Percentiles rank a stretch among this genome's conserved stretches.
Evolutionary conservation across 257 asterid genomes (phyloP).

Genomic region (Euphrasia confusa): DNA sequence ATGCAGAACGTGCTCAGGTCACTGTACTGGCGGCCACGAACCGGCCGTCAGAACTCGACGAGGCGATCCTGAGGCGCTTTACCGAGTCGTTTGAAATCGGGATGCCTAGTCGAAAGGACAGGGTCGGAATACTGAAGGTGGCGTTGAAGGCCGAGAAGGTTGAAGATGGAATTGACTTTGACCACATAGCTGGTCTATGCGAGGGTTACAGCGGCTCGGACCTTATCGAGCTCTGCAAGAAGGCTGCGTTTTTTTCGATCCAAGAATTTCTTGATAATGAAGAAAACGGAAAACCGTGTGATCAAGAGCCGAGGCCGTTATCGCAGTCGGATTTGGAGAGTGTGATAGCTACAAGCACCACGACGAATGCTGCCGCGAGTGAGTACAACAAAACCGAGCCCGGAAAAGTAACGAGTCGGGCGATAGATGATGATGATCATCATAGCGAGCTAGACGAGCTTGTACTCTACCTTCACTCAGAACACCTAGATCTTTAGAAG

Average conservation of each 20-base stretch:
- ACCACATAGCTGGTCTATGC: background rate
- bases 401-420: constrained; percentile 21
- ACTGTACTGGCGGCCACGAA: constrained; percentile 12
- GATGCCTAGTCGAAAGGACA: background rate
- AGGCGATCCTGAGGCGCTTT: constrained; percentile 7
- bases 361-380: no score
- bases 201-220: constrained; percentile 10
- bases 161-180: background rate
- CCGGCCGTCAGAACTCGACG: constrained; percentile 8
- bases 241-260: background rate
- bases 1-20: constrained; percentile 8
- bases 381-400: constrained; percentile 27
- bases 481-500: no score
- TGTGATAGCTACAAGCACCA: no score
- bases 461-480: no score
- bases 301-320: constrained; percentile 45
- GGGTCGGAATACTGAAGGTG: constrained; percentile 5
- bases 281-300: constrained; percentile 19
- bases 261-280: background rate
- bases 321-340: constrained; percentile 33
- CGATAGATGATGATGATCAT: no score
- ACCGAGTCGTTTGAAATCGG: constrained; percentile 2
- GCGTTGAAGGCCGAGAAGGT: constrained; percentile 5
- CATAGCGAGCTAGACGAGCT: no score
- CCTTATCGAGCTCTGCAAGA: constrained; percentile 7